Evolutionary conservation across 306 rosid species (phyloP), one percentile per base, ranked within the genome.

Genomic region (Quercus agrifolia): DNA sequence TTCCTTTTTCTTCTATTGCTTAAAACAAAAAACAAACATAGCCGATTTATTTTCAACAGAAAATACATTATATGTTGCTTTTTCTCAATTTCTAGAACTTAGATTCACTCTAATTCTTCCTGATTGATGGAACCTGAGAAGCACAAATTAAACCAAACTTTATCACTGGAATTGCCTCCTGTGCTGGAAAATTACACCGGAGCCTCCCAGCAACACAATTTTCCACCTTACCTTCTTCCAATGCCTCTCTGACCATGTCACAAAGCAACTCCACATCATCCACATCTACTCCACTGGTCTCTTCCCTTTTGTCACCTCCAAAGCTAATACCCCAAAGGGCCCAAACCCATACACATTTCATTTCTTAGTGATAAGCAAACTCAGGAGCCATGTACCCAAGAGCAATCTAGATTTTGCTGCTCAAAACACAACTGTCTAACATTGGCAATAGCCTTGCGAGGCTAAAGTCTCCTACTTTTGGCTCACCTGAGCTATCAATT

Each of bases 351-450:
- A 94, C 5, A 89, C 78, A 63, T 94, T 97, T 11, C 97, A 91
- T 74, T 94, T 94, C 89, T 94, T 95, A 0, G 97, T 92, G 75
- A 94, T 90, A 94, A 4, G 99, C 97, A 46, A 94, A 91, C 85
- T 94, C 99, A 0, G 99, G 99, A 3, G 99, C 99, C 97, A 91
- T 92, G 89, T 94, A 92, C n/a, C 97, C 99, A 0, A 94, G 89
- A 0, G 97, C 97, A 21, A 97, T 92, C 71, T 92, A 97, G 70
- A 92, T 86, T 73, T 94, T 94, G 87, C 97, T 91, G 97, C 99
- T 92, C 78, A 94, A 79, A 41, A 94, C 88, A 76, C 97, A 92
- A 25, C 88, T 90, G 84, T 94, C 99, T 67, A 92, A 79, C 89
- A 86, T 79, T 74, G 99, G 99, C 87, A 95, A 80, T 25, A 95